Percentiles rank a stretch among this genome's conserved stretches.
These are phyloP conservation scores for Ciborinia camelliae DNA, from an alignment of 2,329 filamentous ascomycete species.

Conservation along the genomic window DNA sequence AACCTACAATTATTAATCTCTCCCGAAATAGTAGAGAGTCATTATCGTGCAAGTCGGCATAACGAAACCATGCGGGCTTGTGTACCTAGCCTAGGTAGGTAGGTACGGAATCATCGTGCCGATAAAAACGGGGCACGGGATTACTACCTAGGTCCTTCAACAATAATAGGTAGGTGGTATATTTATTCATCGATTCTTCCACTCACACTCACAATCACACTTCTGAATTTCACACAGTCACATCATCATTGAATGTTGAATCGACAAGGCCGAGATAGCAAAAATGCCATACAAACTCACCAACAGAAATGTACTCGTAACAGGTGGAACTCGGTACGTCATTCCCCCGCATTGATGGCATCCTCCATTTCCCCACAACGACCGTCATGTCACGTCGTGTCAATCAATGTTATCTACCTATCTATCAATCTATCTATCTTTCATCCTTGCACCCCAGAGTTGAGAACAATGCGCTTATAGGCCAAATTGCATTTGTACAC, in stretches of 20 bases:
- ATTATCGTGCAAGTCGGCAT: neutral
- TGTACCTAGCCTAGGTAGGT: too few relatives aligned
- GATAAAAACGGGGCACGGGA: neutral
- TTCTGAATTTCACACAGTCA: neutral
- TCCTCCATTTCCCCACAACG: neutral
- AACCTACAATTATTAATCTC: too few relatives aligned
- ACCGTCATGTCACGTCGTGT: too few relatives aligned
- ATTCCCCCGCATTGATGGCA: neutral
- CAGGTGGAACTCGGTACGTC: conserved; percentile 58
- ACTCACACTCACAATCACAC: neutral
- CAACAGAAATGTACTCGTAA: conserved; percentile 60
- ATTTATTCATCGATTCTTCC: too few relatives aligned
- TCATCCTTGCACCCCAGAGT: neutral
- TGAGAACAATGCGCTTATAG: too few relatives aligned
- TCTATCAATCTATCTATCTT: neutral
- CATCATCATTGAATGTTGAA: neutral
- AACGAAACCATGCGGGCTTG: neutral
- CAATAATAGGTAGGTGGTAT: too few relatives aligned
- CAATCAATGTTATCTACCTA: too few relatives aligned
- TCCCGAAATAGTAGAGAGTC: neutral
- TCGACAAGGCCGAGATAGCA: neutral
- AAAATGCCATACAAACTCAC: conserved; percentile 61
- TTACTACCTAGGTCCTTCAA: too few relatives aligned
- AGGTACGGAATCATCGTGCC: neutral
- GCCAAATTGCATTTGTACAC: too few relatives aligned